These are phyloP conservation scores for Magnolia officinalis DNA, from an alignment of 164 flowering plant genomes.

Conservation along the genomic window DNA sequence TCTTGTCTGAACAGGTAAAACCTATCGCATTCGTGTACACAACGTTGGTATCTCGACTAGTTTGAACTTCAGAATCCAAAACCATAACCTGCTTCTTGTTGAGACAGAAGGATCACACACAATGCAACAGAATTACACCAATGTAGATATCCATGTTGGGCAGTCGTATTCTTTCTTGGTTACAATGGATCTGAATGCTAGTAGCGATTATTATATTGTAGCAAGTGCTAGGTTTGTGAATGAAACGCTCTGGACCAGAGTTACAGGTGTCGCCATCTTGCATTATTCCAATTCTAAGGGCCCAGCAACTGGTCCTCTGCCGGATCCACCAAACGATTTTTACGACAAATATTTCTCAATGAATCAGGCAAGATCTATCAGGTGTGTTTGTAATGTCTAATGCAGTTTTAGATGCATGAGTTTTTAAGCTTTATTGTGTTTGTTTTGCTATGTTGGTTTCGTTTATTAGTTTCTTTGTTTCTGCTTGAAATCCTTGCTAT, in stretches of 20 bases:
- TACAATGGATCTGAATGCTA: conserved; percentile 76
- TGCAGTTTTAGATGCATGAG: conserved; percentile 3
- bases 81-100: conserved; percentile 53
- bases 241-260: conserved; percentile 58
- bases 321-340: conserved; percentile 53
- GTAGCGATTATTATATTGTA: conserved; percentile 66
- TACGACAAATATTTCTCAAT: conserved; percentile 49
- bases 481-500: background rate
- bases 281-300: conserved; percentile 72
- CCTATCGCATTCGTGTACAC: conserved; percentile 64
- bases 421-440: background rate
- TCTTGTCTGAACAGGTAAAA: conserved; percentile 48
- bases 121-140: conserved; percentile 41
- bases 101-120: conserved; percentile 79
- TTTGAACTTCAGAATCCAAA: conserved; percentile 72
- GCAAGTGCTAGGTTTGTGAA: conserved; percentile 81
- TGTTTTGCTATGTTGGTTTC: background rate
- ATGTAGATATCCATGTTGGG: conserved; percentile 72
- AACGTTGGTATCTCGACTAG: conserved; percentile 65
- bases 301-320: conserved; percentile 62
- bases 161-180: conserved; percentile 75
- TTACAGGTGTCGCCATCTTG: conserved; percentile 73
- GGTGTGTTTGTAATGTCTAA: conserved; percentile 35
- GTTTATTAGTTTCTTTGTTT: background rate
- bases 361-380: conserved; percentile 65